Evolutionary conservation across 495 filamentous ascomycete genomes (phyloP).

Genomic region (Tuber calosporum): DNA sequence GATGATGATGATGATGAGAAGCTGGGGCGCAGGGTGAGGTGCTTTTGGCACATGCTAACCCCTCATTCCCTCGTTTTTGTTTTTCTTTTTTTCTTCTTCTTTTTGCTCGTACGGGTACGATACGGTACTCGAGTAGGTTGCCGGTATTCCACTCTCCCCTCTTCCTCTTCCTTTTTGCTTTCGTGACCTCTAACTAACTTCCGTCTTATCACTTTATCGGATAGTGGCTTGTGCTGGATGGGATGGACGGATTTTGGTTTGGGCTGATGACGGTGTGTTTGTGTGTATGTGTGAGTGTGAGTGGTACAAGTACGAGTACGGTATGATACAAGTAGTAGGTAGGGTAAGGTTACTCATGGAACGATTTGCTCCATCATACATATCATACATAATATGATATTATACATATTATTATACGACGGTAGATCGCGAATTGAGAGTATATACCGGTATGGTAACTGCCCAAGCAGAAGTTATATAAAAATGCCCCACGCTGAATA

Average conservation of each 20-base stretch:
- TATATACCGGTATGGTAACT: neutral
- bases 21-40: neutral
- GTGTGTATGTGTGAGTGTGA: too few relatives aligned
- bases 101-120: too few relatives aligned
- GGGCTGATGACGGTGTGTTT: neutral
- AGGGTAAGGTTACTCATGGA: neutral
- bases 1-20: neutral
- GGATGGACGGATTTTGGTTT: neutral
- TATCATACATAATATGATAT: too few relatives aligned
- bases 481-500: neutral
- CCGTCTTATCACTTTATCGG: neutral
- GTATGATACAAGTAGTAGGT: too few relatives aligned
- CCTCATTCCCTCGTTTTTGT: neutral
- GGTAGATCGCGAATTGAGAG: neutral
- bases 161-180: neutral
- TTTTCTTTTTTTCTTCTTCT: neutral
- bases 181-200: neutral
- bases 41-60: neutral
- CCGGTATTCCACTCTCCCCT: neutral
- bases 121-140: too few relatives aligned
- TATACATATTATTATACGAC: too few relatives aligned
- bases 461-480: neutral
- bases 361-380: neutral
- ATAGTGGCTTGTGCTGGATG: conserved; percentile 2
- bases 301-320: too few relatives aligned